Evolutionary conservation across 257 asterid species (phyloP), one percentile per base, ranked within the genome.

Genomic region (Solanum pimpinellifolium): DNA sequence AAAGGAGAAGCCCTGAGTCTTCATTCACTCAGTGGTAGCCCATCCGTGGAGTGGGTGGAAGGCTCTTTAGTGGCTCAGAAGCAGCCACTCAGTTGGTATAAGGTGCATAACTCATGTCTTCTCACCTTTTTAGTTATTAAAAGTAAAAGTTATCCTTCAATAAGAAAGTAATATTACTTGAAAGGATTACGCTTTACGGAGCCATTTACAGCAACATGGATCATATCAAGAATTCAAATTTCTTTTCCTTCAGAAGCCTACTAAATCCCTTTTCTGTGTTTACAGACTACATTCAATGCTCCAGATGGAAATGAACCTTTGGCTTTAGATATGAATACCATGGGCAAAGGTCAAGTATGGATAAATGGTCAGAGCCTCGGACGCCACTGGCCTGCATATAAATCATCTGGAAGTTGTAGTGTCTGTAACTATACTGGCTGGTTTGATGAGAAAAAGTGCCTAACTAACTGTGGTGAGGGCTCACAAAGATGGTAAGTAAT

Each of bases 271-370:
- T 87, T 33, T 4, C 74, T 88, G 21, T 39, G 25, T 83, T 88
- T 88, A 87, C 92, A 97, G 99, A 92, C 98, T 27, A 92, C 93
- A 47, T 97, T 97, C 90, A 89, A 88, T 27, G 97, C 96, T 73
- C 99, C 99, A 31, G 90, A 85, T 1, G 99, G 98, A 66, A 83
- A 95, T 37, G 97, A 93, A 77, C 99, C 99, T 13, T 87, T 97
- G 90, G 99, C 99, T 86, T 90, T 97, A 83, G 99, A 97, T 87
- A 94, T 97, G 98, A 91, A 88, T 83, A 92, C 92, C 66, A 95
- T 97, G 99, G 95, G 98, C 85, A 97, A 97, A 90, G 99, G 99
- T 83, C 98, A 97, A 87, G 95, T 94, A 31, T 97, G 99, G 99
- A 93, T 97, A 89, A 97, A 97, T 9, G 98, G 99, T 33, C 94